Evolutionary conservation across 2,329 filamentous ascomycete species (phyloP).

Genomic region (Scleromitrula shiraiana): DNA sequence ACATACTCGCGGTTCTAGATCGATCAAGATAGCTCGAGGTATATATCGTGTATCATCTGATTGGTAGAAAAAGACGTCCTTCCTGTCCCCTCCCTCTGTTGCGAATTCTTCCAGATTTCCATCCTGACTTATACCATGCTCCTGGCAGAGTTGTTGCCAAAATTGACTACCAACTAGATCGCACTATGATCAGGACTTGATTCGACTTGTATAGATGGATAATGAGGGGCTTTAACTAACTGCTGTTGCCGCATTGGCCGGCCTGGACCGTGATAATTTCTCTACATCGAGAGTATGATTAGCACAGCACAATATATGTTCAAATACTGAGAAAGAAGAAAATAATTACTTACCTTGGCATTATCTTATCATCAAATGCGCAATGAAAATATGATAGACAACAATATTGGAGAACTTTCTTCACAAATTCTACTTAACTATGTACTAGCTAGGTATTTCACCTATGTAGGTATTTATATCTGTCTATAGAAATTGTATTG

Average conservation of each 20-base stretch:
- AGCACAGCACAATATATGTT: constrained; percentile 9
- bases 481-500: constrained; percentile 1
- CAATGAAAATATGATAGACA: not conserved
- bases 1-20: constrained; percentile 79
- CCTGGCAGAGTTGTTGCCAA: constrained; percentile 97
- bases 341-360: constrained; percentile 27
- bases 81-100: constrained; percentile 93
- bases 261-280: constrained; percentile 99
- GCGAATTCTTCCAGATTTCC: constrained; percentile 97
- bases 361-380: constrained; percentile 23
- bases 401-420: constrained; percentile 3
- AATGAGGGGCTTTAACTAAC: constrained; percentile 47
- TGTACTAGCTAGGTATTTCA: no score
- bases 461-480: not conserved
- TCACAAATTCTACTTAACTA: no score
- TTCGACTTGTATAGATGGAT: not conserved
- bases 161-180: constrained; percentile 84
- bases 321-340: no score
- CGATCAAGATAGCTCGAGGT: constrained; percentile 87
- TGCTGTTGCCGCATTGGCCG: constrained; percentile 98
- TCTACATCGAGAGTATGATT: constrained; percentile 38
- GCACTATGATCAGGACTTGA: constrained; percentile 10
- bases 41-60: constrained; percentile 99
- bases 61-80: constrained; percentile 99
- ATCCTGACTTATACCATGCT: constrained; percentile 96